Base-by-base conservation (phyloP, 768 basidiomycete genomes). In the Kockovaella imperatae region DNA sequence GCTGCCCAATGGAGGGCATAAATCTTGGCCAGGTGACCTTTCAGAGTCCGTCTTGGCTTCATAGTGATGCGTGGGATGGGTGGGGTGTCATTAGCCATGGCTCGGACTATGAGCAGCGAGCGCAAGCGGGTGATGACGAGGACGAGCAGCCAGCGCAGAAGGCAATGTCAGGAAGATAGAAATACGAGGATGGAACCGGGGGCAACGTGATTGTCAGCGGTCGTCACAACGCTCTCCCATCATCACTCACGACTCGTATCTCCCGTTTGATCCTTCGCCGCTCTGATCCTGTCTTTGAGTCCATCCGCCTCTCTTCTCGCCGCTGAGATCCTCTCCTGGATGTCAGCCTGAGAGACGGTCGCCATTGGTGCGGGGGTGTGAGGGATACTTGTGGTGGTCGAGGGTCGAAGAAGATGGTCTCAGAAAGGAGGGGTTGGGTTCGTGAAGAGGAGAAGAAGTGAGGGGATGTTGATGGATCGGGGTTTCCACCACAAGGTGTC, bases 1-100 rank as follows among this genome's bases (percentile, higher is more conserved):
- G 86, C 83, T 28, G 93, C 86, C 95, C 95, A 99, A 73, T 99
- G 95, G 87, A 99, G 95, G 40, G 93, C 93, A 72, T 99, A 99
- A 68, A 99, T 97, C 78, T 99, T 99, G 53, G 93, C 93, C 44
- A 99, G 82, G 74, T 99, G 93, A 23, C 93, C 93, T 67, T 90
- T 84, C 60, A 99, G 83, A 54, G 88, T 86, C 59, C 93, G 85
- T 49, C 95, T 81, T 45, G 89, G 87, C 62, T 88, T 86, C 87
- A 99, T 91, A 31, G 93, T 84, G 67, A 99, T 88, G 52, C 93
- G 86, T 35, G 93, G 93, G 43, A 99, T 78, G 15, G 89, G 83
- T 57, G 95, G 90, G 34, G 96, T 86, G 69, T 99, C 95, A 34
- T 84, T 83, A 21, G 93, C 89, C 89, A 96, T 95, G n/a, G 89